phyloP scores from a whole-genome alignment of 352 stramenopile genomes.

The Phytopythium aichiense region DNA sequence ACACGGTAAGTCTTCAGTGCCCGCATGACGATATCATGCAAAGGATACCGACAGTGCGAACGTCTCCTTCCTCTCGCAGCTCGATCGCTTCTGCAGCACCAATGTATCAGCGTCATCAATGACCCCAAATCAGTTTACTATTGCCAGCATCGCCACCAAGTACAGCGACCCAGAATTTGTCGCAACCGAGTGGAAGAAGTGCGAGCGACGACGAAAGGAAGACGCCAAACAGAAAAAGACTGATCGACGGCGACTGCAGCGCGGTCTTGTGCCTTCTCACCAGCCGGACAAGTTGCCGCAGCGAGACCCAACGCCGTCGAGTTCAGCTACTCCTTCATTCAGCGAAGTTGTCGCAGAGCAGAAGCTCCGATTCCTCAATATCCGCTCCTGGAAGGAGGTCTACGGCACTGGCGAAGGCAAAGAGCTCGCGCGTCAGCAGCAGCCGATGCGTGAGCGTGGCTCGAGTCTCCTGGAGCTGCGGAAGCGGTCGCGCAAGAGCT shows the following conservation, averaged over 20 bases:
- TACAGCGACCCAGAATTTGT: slow-evolving; percentile 61
- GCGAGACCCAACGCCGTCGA: slow-evolving; percentile 10
- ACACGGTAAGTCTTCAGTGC: background rate
- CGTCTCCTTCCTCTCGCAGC: slow-evolving; percentile 7
- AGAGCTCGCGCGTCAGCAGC: slow-evolving; percentile 24
- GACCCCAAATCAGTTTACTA: background rate
- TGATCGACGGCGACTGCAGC: slow-evolving; percentile 17
- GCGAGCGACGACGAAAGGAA: slow-evolving; percentile 14
- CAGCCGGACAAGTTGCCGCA: slow-evolving; percentile 10
- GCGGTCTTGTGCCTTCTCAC: background rate
- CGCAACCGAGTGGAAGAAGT: slow-evolving; percentile 52
- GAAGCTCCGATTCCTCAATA: slow-evolving; percentile 47
- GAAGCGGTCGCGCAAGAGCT: slow-evolving; percentile 19
- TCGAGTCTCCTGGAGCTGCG: slow-evolving; percentile 19
- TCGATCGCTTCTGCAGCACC: slow-evolving; percentile 32
- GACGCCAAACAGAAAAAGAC: slow-evolving; percentile 30
- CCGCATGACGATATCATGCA: no score
- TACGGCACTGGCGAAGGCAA: slow-evolving; percentile 62
- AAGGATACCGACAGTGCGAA: no score
- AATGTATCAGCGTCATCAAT: background rate
- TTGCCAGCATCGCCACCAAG: slow-evolving; percentile 35
- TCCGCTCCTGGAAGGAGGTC: slow-evolving; percentile 58
- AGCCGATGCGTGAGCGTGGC: slow-evolving; percentile 8
- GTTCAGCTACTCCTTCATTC: slow-evolving; percentile 12
- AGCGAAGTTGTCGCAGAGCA: slow-evolving; percentile 23